Conservation (phyloP, 2,329 filamentous ascomycete species). For the Parastagonospora avenae region DNA sequence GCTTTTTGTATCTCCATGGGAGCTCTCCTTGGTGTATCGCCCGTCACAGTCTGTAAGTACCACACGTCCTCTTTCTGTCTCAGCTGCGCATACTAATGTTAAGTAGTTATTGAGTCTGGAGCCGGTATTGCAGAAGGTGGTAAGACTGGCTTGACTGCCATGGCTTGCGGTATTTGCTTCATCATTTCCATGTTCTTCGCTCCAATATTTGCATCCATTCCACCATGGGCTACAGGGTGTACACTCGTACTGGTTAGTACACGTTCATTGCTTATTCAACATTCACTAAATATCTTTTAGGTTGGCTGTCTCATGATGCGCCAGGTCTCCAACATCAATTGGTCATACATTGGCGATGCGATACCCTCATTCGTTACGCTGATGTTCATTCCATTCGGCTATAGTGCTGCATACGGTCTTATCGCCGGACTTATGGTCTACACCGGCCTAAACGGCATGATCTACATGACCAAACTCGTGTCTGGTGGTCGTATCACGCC, state of each 20-base stretch:
- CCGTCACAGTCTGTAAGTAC: slow-evolving; percentile 71
- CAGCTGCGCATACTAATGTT: not conserved
- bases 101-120: slow-evolving; percentile 73
- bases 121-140: slow-evolving; percentile 88
- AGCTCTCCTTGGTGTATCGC: slow-evolving; percentile 75
- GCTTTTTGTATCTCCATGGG: slow-evolving; percentile 81
- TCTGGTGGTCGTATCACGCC: slow-evolving; percentile 74
- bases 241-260: slow-evolving; percentile 74
- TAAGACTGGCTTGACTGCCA: slow-evolving; percentile 79
- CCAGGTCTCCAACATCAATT: slow-evolving; percentile 81
- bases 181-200: slow-evolving; percentile 89
- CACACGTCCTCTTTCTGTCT: too few relatives aligned
- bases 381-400: slow-evolving; percentile 85
- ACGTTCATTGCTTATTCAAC: not conserved
- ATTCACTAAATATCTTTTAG: slow-evolving; percentile 25
- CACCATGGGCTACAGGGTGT: slow-evolving; percentile 86
- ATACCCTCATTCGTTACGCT: slow-evolving; percentile 85
- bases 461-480: slow-evolving; percentile 70
- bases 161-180: slow-evolving; percentile 80
- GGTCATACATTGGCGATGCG: slow-evolving; percentile 82
- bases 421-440: slow-evolving; percentile 81
- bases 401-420: slow-evolving; percentile 84
- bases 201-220: slow-evolving; percentile 87
- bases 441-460: slow-evolving; percentile 71
- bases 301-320: slow-evolving; percentile 76